These are phyloP conservation scores for Ophiostoma triangulosporum DNA, from an alignment of 2,329 filamentous ascomycete species.

Conservation along the genomic window DNA sequence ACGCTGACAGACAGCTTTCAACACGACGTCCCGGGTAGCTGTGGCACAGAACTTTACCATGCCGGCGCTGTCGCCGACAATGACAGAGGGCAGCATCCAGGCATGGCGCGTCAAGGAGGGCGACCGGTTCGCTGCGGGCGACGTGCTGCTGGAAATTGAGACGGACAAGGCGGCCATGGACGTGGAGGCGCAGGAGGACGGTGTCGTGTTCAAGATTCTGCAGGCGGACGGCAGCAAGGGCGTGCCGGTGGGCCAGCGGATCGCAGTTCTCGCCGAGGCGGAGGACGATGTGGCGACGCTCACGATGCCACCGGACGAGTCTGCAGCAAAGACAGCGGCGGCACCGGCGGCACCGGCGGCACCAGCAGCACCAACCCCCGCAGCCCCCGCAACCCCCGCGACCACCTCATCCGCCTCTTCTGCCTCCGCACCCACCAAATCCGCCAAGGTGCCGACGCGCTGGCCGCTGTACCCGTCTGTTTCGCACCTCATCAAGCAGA, in stretches of 20 bases:
- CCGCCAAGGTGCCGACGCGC: conserved; percentile 41
- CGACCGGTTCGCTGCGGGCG: conserved; percentile 66
- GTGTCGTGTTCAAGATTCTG: conserved; percentile 72
- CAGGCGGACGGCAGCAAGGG: conserved; percentile 59
- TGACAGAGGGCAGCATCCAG: conserved; percentile 86
- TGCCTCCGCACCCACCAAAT: conserved; percentile 16
- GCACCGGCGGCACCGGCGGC: conserved; percentile 2
- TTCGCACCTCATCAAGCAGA: conserved; percentile 62
- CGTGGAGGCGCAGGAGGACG: conserved; percentile 84
- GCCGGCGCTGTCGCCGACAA: conserved; percentile 82
- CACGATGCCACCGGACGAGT: conserved; percentile 60
- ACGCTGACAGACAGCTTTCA: conserved; percentile 40
- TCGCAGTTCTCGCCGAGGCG: conserved; percentile 69
- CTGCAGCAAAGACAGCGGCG: conserved; percentile 16
- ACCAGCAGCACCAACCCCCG: neutral
- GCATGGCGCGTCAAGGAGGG: conserved; percentile 81
- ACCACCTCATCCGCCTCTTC: neutral
- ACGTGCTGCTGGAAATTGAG: conserved; percentile 83
- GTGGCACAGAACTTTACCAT: conserved; percentile 82
- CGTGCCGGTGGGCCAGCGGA: conserved; percentile 65
- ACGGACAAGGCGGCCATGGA: conserved; percentile 94
- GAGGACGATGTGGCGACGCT: conserved; percentile 66
- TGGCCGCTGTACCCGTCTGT: conserved; percentile 76
- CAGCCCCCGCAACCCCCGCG: conserved; percentile 1
- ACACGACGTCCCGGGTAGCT: conserved; percentile 45